Conservation (phyloP, 805 yeast species). For the Wickerhamomyces subpelliculosus region DNA sequence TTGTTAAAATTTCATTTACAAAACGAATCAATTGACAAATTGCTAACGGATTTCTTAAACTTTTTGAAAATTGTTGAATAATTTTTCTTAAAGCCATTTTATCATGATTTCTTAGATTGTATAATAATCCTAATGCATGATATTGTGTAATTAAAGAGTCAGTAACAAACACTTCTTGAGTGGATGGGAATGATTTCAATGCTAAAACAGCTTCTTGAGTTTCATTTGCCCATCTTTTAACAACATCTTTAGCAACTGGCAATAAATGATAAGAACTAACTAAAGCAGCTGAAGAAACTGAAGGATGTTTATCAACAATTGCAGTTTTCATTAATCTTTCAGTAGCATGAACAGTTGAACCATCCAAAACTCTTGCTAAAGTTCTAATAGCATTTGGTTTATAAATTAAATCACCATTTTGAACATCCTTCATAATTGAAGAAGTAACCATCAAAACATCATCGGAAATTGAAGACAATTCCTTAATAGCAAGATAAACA, state of each 20-base stretch:
- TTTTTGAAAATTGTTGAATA: constrained; percentile 66
- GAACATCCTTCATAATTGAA: constrained; percentile 96
- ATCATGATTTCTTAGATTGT: constrained; percentile 83
- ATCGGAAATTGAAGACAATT: constrained; percentile 73
- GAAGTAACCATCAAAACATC: constrained; percentile 97
- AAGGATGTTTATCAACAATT: constrained; percentile 84
- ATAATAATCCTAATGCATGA: constrained; percentile 89
- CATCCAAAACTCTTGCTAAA: constrained; percentile 82
- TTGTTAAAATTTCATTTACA: constrained; percentile 63
- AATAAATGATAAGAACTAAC: constrained; percentile 85
- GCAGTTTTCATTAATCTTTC: constrained; percentile 91
- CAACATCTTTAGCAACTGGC: constrained; percentile 86
- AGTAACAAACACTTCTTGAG: constrained; percentile 43
- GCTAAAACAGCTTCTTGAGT: constrained; percentile 83
- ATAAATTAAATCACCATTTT: constrained; percentile 76
- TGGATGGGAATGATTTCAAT: constrained; percentile 33
- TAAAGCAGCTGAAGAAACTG: constrained; percentile 89
- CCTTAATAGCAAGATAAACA: constrained; percentile 92
- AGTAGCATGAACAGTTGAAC: constrained; percentile 83
- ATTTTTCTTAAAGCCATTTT: constrained; percentile 89
- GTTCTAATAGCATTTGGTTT: constrained; percentile 96
- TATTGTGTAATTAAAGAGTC: constrained; percentile 85
- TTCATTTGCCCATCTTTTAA: constrained; percentile 90
- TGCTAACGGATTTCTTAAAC: constrained; percentile 76
- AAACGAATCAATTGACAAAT: constrained; percentile 79